Conservation (phyloP, 371 early-diverging fungal genomes). For the Mortierella sp. region DNA sequence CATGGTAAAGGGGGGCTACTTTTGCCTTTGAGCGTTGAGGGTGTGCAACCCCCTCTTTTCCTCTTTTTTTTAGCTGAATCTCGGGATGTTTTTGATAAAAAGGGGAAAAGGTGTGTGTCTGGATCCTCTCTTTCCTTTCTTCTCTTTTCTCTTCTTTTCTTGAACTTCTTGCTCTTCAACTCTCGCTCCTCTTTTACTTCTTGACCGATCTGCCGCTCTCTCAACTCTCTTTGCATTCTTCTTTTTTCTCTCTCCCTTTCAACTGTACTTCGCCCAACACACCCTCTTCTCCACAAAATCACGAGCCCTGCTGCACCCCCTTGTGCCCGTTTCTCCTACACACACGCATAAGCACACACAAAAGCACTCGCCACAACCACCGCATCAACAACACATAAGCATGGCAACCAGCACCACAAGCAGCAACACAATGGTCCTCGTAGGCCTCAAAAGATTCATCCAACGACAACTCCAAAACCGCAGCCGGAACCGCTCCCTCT, state of each 20-base stretch:
- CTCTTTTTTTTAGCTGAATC: neutral
- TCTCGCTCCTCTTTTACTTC: neutral
- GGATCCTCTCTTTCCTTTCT: neutral
- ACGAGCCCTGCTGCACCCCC: neutral
- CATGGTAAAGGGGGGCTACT: neutral
- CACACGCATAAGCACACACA: neutral
- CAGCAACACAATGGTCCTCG: conserved; percentile 26
- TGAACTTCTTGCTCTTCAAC: neutral
- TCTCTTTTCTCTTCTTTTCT: neutral
- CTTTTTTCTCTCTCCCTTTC: neutral
- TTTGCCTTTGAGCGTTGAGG: neutral
- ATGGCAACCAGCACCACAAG: neutral
- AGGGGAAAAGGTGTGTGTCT: neutral
- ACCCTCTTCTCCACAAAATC: neutral
- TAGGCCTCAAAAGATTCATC: conserved; percentile 30
- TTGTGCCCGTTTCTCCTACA: neutral
- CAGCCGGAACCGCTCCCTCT: conserved; percentile 26
- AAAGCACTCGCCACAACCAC: neutral
- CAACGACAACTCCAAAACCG: conserved; percentile 25
- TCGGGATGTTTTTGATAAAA: neutral
- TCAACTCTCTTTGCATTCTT: neutral
- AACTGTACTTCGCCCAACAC: neutral
- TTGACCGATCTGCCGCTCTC: neutral
- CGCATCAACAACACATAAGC: neutral
- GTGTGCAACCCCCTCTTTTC: neutral